Conservation (phyloP, 352 stramenopile genomes). For the Pythium apleroticum region DNA sequence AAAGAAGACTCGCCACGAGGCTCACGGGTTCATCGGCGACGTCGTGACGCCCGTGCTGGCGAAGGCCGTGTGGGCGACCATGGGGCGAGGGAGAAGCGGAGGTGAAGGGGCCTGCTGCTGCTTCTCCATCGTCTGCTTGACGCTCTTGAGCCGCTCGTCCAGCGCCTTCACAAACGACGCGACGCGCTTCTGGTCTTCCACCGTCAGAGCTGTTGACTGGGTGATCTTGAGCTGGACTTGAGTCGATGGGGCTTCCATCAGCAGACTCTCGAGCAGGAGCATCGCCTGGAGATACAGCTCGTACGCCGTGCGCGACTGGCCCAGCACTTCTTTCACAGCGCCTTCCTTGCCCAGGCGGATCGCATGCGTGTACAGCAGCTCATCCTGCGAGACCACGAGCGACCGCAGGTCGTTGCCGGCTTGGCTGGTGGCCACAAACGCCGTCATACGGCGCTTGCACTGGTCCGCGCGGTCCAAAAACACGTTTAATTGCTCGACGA, state of each 20-base stretch:
- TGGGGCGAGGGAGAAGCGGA: constrained; percentile 15
- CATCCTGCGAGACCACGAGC: constrained; percentile 49
- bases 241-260: constrained; percentile 40
- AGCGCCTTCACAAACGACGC: constrained; percentile 47
- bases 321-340: constrained; percentile 68
- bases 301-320: constrained; percentile 50
- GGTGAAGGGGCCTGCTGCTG: constrained; percentile 16
- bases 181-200: constrained; percentile 58
- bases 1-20: not conserved
- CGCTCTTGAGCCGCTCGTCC: constrained; percentile 53
- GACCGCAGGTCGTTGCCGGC: constrained; percentile 20
- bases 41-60: constrained; percentile 15
- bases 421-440: constrained; percentile 21
- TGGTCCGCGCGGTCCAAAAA: constrained; percentile 68
- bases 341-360: constrained; percentile 62
- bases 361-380: constrained; percentile 63
- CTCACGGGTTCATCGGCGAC: constrained; percentile 6
- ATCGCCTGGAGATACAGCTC: constrained; percentile 63
- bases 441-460: constrained; percentile 53
- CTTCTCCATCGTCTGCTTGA: constrained; percentile 28
- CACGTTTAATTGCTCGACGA: constrained; percentile 59
- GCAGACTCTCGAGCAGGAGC: constrained; percentile 59
- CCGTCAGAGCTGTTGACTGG: constrained; percentile 23
- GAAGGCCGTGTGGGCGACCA: constrained; percentile 20
- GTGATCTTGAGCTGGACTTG: not conserved